Conservation (phyloP, 1,284 basidiomycete genomes). For the Pseudozyma flocculosa region DNA sequence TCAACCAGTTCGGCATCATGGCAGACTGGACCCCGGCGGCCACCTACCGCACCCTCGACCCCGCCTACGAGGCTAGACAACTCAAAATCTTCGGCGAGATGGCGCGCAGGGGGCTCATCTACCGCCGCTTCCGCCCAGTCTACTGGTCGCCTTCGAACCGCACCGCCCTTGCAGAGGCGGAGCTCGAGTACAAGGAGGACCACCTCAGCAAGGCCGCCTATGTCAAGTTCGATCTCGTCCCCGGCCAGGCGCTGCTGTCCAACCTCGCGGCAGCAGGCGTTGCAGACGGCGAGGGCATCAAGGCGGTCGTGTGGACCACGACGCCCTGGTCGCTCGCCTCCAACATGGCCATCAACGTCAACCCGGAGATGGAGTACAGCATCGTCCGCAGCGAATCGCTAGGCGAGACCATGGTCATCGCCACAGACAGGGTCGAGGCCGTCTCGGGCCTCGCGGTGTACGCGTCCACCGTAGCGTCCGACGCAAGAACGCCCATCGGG, state of each 20-base stretch:
- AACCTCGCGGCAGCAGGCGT: constrained; percentile 8
- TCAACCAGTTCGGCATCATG: constrained; percentile 83
- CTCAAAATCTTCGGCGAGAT: constrained; percentile 82
- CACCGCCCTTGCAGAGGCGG: constrained; percentile 93
- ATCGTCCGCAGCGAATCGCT: constrained; percentile 61
- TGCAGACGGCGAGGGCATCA: constrained; percentile 60
- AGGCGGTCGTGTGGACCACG: constrained; percentile 92
- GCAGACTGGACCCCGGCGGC: constrained; percentile 78
- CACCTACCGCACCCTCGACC: constrained; percentile 72
- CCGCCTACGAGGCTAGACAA: constrained; percentile 84
- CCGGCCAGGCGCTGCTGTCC: constrained; percentile 5
- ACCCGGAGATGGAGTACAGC: constrained; percentile 72
- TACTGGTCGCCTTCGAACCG: constrained; percentile 93
- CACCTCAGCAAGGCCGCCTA: constrained; percentile 86
- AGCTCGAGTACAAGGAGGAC: constrained; percentile 85
- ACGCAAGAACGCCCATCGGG: background rate
- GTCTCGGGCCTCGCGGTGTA: background rate
- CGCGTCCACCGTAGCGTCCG: background rate
- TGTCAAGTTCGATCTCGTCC: constrained; percentile 68
- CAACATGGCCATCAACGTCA: constrained; percentile 90
- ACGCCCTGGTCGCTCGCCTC: constrained; percentile 96
- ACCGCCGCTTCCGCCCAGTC: constrained; percentile 82
- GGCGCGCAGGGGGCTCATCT: constrained; percentile 77
- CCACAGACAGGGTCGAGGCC: background rate
- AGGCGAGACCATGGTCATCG: constrained; percentile 1